Conservation (phyloP, 768 basidiomycete genomes). For the Suillus cothurnatus region DNA sequence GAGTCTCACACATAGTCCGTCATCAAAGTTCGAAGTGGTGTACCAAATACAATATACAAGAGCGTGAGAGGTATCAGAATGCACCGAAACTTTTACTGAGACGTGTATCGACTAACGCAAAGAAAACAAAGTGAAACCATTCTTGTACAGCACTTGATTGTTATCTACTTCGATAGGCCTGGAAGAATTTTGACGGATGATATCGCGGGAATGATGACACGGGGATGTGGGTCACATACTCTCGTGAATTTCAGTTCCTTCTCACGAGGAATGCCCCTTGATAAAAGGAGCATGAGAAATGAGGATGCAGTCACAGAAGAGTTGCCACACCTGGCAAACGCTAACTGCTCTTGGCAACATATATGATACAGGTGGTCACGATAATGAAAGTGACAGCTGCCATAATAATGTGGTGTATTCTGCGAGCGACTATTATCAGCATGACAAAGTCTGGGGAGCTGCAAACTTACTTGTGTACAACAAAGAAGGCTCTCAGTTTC, state of each 20-base stretch:
- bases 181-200: neutral
- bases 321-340: neutral
- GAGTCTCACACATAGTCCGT: conserved; percentile 2
- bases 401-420: conserved; percentile 56
- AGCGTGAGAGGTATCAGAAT: conserved; percentile 4
- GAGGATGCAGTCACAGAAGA: neutral
- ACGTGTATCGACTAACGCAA: neutral
- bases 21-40: neutral
- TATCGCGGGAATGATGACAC: neutral
- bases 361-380: conserved; percentile 52
- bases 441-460: conserved; percentile 9
- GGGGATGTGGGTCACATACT: neutral
- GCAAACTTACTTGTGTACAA: conserved; percentile 54
- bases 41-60: neutral
- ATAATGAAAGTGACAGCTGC: conserved; percentile 48
- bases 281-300: conserved; percentile 5
- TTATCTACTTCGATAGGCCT: neutral
- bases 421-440: conserved; percentile 23
- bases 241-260: neutral
- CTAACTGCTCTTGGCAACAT: conserved; percentile 39
- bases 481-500: conserved; percentile 60
- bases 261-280: neutral
- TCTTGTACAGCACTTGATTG: neutral
- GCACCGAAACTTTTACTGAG: neutral
- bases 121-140: neutral